Base-by-base conservation (phyloP, 2,329 filamentous ascomycete species). In the Penicillium sp. region DNA sequence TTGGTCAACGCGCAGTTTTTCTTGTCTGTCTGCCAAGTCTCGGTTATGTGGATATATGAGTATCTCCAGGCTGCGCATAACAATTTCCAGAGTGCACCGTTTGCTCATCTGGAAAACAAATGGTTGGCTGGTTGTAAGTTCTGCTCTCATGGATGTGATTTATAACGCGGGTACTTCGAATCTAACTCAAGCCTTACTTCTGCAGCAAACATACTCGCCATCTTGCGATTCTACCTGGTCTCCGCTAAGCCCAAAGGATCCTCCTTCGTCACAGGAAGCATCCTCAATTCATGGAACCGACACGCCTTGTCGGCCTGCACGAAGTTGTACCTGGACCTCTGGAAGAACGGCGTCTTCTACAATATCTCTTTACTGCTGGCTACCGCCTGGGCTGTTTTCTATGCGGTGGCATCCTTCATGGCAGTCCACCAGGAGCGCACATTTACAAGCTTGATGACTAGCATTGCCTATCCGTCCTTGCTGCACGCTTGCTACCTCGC, bases 211-310 rank as follows among this genome's bases (percentile, higher is more conserved):
- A 53, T 71, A 4, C 63, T 59, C 17, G 62, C 61, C 3, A 60
- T 73, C 35, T 8, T 65, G 7, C 59, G 61, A 48, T 73, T 71
- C 34, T 64, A 72, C 28, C 47, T 67, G 5, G 34, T 71, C 2
- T 60, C 69, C 14, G 63, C 54, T 41, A 70, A 67, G 20, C 70
- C 69, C 1, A 67, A 68, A 17, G 70, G 70, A 3, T 73, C 71
- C 5, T 55, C 52, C 5, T 71, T 72, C 35, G 68, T 73, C 3
- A 73, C 71, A 0, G 71, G 71, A 12, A 72, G 69, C 59, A 66
- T 57, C 3, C 62, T 61, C 1, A 73, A 73, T 47, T 60, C 68
- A 0, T 70, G 64, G 59, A 71, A 71, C 31, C 60, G 49, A 15
- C n/a, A 35, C 22, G 53, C 56, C 0, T 43, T 57, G 1, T 60